Conservation (phyloP, 2,329 filamentous ascomycete species). For the Aurifilum marmelostoma region DNA sequence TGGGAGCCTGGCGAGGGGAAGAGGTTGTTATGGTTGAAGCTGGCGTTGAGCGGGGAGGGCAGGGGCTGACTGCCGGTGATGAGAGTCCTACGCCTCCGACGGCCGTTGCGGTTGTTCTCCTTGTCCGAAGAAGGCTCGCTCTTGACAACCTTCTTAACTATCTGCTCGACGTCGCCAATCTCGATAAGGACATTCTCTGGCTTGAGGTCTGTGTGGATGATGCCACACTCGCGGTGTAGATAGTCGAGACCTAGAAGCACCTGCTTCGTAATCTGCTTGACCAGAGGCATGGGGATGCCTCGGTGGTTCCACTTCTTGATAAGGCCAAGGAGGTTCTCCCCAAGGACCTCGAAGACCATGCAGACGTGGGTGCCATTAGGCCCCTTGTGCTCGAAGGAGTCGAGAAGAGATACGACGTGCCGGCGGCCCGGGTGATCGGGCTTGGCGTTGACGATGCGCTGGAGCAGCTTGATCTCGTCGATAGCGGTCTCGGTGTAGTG, state of each 20-base stretch:
- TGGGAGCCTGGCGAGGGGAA: slow-evolving; percentile 66
- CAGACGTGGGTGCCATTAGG: slow-evolving; percentile 96
- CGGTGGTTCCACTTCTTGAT: slow-evolving; percentile 99
- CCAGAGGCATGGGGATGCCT: slow-evolving; percentile 92
- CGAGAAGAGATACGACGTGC: slow-evolving; percentile 93
- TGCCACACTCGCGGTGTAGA: slow-evolving; percentile 95
- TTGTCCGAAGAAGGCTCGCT: slow-evolving; percentile 70
- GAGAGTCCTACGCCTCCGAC: slow-evolving; percentile 84
- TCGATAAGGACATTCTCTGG: slow-evolving; percentile 98
- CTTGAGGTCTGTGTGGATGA: slow-evolving; percentile 97
- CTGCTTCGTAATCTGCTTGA: slow-evolving; percentile 99
- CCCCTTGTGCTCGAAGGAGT: slow-evolving; percentile 97
- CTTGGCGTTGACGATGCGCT: slow-evolving; percentile 94
- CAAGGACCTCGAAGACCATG: slow-evolving; percentile 98
- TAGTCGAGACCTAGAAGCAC: slow-evolving; percentile 95
- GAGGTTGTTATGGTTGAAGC: slow-evolving; percentile 79
- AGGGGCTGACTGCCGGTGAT: slow-evolving; percentile 97
- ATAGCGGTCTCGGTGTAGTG: slow-evolving; percentile 99
- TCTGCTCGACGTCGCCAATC: slow-evolving; percentile 98
- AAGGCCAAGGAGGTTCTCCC: slow-evolving; percentile 89
- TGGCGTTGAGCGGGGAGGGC: slow-evolving; percentile 90
- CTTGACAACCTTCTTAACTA: slow-evolving; percentile 94
- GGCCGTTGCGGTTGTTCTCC: slow-evolving; percentile 89
- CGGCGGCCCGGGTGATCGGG: slow-evolving; percentile 91
- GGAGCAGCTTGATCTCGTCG: slow-evolving; percentile 97